phyloP scores from a whole-genome alignment of 1,284 basidiomycete genomes.

The Ganoderma multipileum region DNA sequence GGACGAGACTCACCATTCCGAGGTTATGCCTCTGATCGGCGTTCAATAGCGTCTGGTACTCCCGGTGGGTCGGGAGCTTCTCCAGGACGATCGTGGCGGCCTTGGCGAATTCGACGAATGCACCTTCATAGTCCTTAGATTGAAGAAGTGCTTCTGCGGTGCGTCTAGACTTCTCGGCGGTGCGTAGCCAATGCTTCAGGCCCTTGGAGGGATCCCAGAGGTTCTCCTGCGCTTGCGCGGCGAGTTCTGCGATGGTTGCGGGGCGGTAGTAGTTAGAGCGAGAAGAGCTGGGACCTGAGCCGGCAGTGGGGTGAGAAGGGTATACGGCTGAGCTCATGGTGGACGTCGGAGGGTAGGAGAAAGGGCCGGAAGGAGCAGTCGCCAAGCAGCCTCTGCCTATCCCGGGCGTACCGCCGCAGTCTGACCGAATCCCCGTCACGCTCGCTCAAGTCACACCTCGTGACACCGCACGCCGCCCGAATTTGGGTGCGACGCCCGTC shows the following conservation, averaged over 20 bases:
- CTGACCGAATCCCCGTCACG: neutral
- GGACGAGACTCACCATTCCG: conserved; percentile 51
- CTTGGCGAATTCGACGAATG: conserved; percentile 64
- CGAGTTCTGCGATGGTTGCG: conserved; percentile 62
- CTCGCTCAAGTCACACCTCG: neutral
- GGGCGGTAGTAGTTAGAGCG: conserved; percentile 32
- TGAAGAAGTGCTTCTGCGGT: conserved; percentile 50
- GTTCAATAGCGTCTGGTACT: conserved; percentile 54
- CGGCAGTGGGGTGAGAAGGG: conserved; percentile 19
- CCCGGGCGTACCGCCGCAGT: conserved; percentile 28
- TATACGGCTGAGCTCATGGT: conserved; percentile 35
- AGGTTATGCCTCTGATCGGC: conserved; percentile 59
- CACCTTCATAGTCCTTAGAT: conserved; percentile 59
- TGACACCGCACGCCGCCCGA: neutral
- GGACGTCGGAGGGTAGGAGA: conserved; percentile 15
- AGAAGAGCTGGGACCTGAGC: conserved; percentile 22
- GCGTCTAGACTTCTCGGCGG: conserved; percentile 59
- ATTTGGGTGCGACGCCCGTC: no score
- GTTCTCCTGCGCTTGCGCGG: conserved; percentile 52
- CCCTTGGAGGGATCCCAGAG: conserved; percentile 55
- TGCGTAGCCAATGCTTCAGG: conserved; percentile 61
- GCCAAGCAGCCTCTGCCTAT: conserved; percentile 1
- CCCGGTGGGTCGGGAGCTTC: conserved; percentile 61
- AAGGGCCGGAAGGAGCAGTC: conserved; percentile 3
- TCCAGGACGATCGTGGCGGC: conserved; percentile 71